Base-by-base conservation (phyloP, 805 yeast species). In the Metschnikowia sp. region DNA sequence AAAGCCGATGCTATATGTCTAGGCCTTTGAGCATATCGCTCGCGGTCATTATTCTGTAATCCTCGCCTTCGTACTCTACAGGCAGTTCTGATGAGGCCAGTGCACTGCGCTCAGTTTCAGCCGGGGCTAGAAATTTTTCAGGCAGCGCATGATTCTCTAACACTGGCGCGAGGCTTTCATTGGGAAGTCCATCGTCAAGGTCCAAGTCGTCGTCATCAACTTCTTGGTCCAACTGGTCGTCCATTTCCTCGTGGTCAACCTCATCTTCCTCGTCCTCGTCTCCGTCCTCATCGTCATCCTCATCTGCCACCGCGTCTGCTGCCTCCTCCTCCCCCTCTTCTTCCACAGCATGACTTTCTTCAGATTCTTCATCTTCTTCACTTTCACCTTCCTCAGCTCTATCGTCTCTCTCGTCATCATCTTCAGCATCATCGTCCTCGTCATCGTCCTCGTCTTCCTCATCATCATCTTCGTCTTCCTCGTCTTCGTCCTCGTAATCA, bases 1-100 rank as follows among this genome's bases (percentile, higher is more conserved):
- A 22, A 2, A 22, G 22, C 22, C 22, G 22, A 34, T 11, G 30
- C 33, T 45, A 45, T 34, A 44, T 42, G 29, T 41, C 47, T 40
- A 51, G 32, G 32, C 47, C 47, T 35, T 42, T 40, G 43, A 53
- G 47, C 45, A 53, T 40, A 28, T 50, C 54, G 40, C 53, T 51
- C 19, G 56, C 56, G 18, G 49, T 48, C 40, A 45, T 43, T 13
- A 53, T 41, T 32, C 34, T 35, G 37, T 40, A 46, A 6, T 48
- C 48, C 34, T 40, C 45, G 22, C 39, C 50, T 4, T 31, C 45
- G 26, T 34, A 22, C 11, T 44, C 43, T 32, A 22, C 44, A 36
- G 8, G 44, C 29, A 8, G 31, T 29, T 33, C 39, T 32, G 18
- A 18, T 10, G 38, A 36, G 11, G 40, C 13, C 40, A 13, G 31